phyloP scores from a whole-genome alignment of 148 eudicot genomes.

The Salicornia ramosissima region DNA sequence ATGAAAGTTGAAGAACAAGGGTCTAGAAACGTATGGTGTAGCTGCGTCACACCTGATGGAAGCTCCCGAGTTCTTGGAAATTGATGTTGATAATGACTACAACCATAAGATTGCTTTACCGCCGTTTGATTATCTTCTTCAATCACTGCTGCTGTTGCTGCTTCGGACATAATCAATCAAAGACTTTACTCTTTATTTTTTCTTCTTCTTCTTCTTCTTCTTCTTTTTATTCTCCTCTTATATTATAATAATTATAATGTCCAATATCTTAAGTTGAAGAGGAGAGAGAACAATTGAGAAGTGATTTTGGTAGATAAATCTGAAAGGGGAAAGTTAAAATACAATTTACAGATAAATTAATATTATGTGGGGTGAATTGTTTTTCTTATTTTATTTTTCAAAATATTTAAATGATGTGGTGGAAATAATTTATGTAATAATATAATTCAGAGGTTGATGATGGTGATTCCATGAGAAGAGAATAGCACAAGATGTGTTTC shows the following conservation, averaged over 20 bases:
- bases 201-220: not conserved
- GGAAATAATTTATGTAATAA: not conserved
- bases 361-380: not conserved
- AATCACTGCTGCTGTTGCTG: slow-evolving; percentile 1
- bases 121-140: slow-evolving; percentile 12
- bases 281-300: slow-evolving; percentile 12
- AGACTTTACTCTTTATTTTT: not conserved
- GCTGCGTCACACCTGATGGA: not conserved
- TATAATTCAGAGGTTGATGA: not conserved
- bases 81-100: not conserved
- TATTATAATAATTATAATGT: not conserved
- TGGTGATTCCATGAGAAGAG: slow-evolving; percentile 23
- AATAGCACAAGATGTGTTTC: slow-evolving; percentile 20
- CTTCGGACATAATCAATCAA: slow-evolving; percentile 29
- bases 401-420: not conserved
- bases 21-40: slow-evolving; percentile 9
- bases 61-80: slow-evolving; percentile 18
- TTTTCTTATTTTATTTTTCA: not conserved
- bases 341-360: not conserved
- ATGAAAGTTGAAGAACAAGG: slow-evolving; percentile 27
- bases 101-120: not conserved
- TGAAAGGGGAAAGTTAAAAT: not conserved
- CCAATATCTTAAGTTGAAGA: slow-evolving; percentile 7
- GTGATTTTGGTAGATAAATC: slow-evolving; percentile 20
- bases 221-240: not conserved